These are phyloP conservation scores for Pyricularia sp. DNA, from an alignment of 2,329 filamentous ascomycete species.

Conservation along the genomic window DNA sequence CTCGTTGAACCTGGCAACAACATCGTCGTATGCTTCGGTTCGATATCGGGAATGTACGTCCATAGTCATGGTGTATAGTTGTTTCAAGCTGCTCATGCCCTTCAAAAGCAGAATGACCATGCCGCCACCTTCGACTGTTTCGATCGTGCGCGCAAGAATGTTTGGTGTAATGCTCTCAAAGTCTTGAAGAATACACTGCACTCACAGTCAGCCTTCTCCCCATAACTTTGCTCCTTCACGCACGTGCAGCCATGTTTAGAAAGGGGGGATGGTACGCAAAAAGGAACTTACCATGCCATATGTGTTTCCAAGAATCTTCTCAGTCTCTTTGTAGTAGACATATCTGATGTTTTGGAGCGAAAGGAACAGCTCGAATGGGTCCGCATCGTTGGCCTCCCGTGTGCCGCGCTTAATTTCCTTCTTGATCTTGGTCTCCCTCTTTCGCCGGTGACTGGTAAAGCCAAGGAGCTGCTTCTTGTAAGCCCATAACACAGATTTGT, in stretches of 20 bases:
- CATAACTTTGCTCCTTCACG: not conserved
- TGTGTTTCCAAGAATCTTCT: slow-evolving; percentile 96
- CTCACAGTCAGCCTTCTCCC: slow-evolving; percentile 7
- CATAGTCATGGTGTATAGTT: slow-evolving; percentile 95
- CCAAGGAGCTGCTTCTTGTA: slow-evolving; percentile 97
- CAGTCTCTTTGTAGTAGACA: slow-evolving; percentile 99
- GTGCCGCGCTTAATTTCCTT: slow-evolving; percentile 95
- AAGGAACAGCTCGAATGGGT: slow-evolving; percentile 95
- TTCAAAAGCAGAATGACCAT: slow-evolving; percentile 85
- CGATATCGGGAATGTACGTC: slow-evolving; percentile 94
- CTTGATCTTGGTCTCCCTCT: slow-evolving; percentile 96
- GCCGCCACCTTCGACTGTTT: slow-evolving; percentile 95
- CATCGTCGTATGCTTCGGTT: slow-evolving; percentile 91
- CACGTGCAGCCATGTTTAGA: not conserved
- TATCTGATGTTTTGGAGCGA: slow-evolving; percentile 96
- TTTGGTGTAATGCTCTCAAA: slow-evolving; percentile 99
- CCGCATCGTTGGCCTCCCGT: slow-evolving; percentile 83
- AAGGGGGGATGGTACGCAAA: not conserved
- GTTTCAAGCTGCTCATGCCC: slow-evolving; percentile 94
- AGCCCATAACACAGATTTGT: slow-evolving; percentile 95
- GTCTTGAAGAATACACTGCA: slow-evolving; percentile 78
- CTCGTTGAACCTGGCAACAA: slow-evolving; percentile 94
- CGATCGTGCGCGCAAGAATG: slow-evolving; percentile 83
- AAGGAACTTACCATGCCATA: slow-evolving; percentile 62
- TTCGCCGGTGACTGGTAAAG: slow-evolving; percentile 92